Base-by-base conservation (phyloP, 495 filamentous ascomycete species). In the Penicillium steckii region DNA sequence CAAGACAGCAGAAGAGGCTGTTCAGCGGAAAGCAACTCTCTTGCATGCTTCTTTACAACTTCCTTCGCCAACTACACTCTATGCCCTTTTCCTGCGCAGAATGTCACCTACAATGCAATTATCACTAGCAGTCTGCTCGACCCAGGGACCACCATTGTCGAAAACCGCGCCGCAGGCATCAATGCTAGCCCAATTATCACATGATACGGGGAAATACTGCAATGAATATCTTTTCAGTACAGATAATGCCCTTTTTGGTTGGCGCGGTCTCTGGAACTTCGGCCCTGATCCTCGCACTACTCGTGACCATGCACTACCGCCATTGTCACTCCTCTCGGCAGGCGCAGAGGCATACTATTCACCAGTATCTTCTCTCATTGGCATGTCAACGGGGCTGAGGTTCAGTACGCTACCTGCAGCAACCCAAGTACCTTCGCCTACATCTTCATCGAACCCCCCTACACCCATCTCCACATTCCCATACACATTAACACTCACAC, bases 301-400 rank as follows among this genome's bases (percentile, higher is more conserved):
- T n/a, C 57, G 52, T 19, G 41, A 46, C 4, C 49, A 61, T 26
- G 47, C 48, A 3, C 54, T 61, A 38, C 55, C 61, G 43, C 64
- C 43, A 19, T 44, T 72, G 10, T 75, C 74, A 5, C 68, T 78
- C 26, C 87, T 93, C 49, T 89, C 86, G 52, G 84, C 84, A 13
- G 94, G 94, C n/a, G 94, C 86, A 37, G 94, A 98, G 63, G 74
- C 95, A 23, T 98, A 98, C 68, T 98, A 97, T 64, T 91, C 91
- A 6, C 84, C 90, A 1, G 73, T 95, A 15, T 97, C 96, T 58
- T 96, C 96, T 42, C 85, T 89, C 13, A 86, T 93, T 21, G 94
- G 94, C 50, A 83, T 89, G 64, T 86, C 82, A 18, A 87, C 83
- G 3, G 94, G 93, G 2, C 74, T 92, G 17, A 82, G 94, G 35